Base-by-base conservation (phyloP, 495 filamentous ascomycete genomes). In the Daldinia concentrica region DNA sequence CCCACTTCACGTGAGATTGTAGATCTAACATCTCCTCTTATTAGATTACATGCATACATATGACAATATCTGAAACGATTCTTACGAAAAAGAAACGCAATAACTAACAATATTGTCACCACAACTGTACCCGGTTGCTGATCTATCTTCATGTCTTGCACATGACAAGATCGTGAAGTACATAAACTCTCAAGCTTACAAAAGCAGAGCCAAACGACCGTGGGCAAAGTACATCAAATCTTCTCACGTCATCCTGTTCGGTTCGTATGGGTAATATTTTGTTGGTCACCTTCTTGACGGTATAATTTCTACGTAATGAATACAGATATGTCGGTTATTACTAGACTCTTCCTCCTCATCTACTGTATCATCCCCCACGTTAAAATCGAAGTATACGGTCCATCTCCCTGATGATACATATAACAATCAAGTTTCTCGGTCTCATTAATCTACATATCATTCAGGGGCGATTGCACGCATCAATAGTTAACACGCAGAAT, bases 371-470 rank as follows among this genome's bases (percentile, higher is more conserved):
- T 54, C 24, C 50, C 50, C 24, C 27, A 6, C 50, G 26, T n/a
- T 54, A 22, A 57, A 17, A 36, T 57, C 9, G 29, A 57, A 5
- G 45, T 14, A 30, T 17, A 6, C 14, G 7, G 50, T 27, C 50
- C 26, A 30, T 30, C 26, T 29, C 24, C 24, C 12, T 2, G 50
- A 54, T n/a, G 27, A 27, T 26, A 2, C 26, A 24, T 3, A 19
- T 19, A 12, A 37, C 26, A 57, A 57, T 22, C 54, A 57, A 17
- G 30, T 36, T 57, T 57, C 15, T 37, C 8, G 37, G n/a, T 36
- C 6, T 11, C 54, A 36, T 57, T 17, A 17, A 41, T 19, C 39
- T 56, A 52, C 17, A 50, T 61, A 30, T 39, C 39, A 68, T 62
- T 32, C 50, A 45, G 51, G 62, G 27, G 5, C 14, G 11, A 14